Conservation (phyloP, 2,329 filamentous ascomycete genomes). For the Kalmusia sp. region DNA sequence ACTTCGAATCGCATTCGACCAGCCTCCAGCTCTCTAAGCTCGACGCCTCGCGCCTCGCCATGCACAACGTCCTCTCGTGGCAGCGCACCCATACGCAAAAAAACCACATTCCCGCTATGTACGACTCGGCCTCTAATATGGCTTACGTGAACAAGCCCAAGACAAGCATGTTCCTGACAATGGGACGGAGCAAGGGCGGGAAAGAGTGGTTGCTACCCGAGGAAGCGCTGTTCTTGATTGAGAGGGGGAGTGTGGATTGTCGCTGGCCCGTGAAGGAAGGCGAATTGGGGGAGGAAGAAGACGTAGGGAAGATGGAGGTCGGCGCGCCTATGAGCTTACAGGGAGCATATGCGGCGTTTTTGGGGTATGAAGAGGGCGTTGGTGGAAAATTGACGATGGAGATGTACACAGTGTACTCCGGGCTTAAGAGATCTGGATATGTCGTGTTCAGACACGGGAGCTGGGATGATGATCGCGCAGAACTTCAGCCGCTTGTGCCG, state of each 20-base stretch:
- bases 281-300: constrained; percentile 35
- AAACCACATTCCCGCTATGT: constrained; percentile 73
- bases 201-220: constrained; percentile 87
- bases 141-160: constrained; percentile 73
- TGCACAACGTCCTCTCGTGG: constrained; percentile 85
- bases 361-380: constrained; percentile 69
- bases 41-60: constrained; percentile 80
- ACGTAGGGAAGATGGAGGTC: constrained; percentile 56
- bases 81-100: constrained; percentile 76
- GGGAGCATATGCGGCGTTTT: constrained; percentile 84
- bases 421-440: constrained; percentile 84
- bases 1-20: constrained; percentile 94
- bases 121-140: constrained; percentile 69
- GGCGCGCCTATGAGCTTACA: constrained; percentile 86
- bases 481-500: constrained; percentile 14
- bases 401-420: constrained; percentile 86
- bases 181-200: constrained; percentile 64
- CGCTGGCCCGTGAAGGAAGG: constrained; percentile 71
- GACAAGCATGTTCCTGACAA: constrained; percentile 75
- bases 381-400: constrained; percentile 69
- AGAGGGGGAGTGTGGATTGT: constrained; percentile 85
- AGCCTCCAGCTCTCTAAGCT: constrained; percentile 79
- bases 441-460: constrained; percentile 74
- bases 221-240: constrained; percentile 87
- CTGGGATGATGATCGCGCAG: constrained; percentile 43